These are phyloP conservation scores for Fraxinus platypoda DNA, from an alignment of 305 asterid species.

Conservation along the genomic window DNA sequence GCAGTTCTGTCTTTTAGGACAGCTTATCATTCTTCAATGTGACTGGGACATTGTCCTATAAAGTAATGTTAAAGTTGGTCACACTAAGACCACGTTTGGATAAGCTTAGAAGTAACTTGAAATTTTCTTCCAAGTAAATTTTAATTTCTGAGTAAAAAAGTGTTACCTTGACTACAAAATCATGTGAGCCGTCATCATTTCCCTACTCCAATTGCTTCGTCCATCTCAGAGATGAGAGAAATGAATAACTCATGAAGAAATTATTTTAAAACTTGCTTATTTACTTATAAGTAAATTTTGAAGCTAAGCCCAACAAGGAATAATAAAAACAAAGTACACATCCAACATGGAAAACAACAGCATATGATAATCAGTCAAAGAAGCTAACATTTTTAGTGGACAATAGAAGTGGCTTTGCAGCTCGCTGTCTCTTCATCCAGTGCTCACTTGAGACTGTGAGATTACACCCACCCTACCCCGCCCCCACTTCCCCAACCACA, in stretches of 20 bases:
- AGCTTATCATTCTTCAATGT: conserved; percentile 24
- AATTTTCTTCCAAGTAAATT: not conserved
- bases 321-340: not conserved
- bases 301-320: not conserved
- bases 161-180: not conserved
- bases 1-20: conserved; percentile 24
- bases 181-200: not conserved
- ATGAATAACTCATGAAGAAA: not conserved
- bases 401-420: conserved; percentile 1
- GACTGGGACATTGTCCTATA: conserved; percentile 33
- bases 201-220: not conserved
- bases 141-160: not conserved
- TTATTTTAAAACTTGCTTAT: not conserved
- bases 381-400: not conserved
- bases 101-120: not conserved
- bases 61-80: not conserved
- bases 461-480: not conserved
- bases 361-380: not conserved
- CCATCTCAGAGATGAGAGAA: not conserved
- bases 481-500: not conserved
- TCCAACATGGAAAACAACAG: not conserved
- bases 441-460: not conserved
- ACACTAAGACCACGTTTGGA: not conserved
- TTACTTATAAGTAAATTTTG: not conserved
- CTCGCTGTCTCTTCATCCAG: not conserved